Conservation (phyloP, 805 yeast genomes). For the Candida verbasci region DNA sequence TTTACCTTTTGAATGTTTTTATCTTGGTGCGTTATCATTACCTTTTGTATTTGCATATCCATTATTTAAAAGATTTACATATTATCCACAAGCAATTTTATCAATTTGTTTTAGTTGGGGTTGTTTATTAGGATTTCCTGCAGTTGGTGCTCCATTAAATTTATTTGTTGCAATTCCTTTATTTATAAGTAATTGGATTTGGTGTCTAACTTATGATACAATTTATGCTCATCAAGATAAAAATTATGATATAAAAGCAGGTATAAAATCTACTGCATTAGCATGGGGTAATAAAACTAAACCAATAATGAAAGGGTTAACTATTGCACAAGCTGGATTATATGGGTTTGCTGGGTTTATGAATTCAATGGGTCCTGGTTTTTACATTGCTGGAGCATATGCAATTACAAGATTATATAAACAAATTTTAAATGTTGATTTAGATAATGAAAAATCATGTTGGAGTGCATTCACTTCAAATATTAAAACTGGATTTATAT, state of each 20-base stretch:
- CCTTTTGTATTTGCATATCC: conserved; percentile 85
- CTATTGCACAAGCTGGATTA: conserved; percentile 62
- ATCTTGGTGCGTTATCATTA: conserved; percentile 75
- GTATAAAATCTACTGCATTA: conserved; percentile 91
- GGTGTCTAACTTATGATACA: conserved; percentile 97
- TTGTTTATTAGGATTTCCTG: conserved; percentile 89
- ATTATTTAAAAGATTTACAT: conserved; percentile 87
- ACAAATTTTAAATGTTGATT: conserved; percentile 70
- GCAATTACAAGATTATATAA: conserved; percentile 66
- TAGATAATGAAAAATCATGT: conserved; percentile 77
- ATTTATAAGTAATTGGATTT: conserved; percentile 69
- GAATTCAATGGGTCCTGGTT: conserved; percentile 86
- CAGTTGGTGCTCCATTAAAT: conserved; percentile 79
- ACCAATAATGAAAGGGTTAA: conserved; percentile 58
- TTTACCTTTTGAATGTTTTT: conserved; percentile 78
- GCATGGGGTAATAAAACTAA: conserved; percentile 87
- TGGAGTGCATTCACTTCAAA: conserved; percentile 78
- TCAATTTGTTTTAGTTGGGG: conserved; percentile 93
- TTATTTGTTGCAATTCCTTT: conserved; percentile 74
- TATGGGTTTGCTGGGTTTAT: conserved; percentile 65
- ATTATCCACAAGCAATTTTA: conserved; percentile 86
- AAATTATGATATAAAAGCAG: conserved; percentile 78
- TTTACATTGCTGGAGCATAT: conserved; percentile 56
- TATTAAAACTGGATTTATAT: conserved; percentile 67
- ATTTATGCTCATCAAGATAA: conserved; percentile 98